Base-by-base conservation (phyloP, 1,284 basidiomycete species). In the Grifola frondosa region DNA sequence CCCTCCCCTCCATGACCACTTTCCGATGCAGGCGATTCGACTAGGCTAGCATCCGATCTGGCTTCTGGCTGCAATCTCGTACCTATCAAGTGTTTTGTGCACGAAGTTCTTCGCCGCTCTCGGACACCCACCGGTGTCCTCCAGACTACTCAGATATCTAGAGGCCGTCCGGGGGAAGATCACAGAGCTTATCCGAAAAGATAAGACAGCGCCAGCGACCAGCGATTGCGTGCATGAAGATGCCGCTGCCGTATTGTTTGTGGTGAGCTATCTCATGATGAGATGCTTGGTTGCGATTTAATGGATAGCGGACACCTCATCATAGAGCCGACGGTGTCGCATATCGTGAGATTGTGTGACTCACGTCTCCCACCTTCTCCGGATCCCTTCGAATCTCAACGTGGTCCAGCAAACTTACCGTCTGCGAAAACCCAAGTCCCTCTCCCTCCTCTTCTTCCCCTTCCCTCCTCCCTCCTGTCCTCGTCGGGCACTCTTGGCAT, bases 401-500 rank as follows among this genome's bases (percentile, higher is more conserved):
- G n/a, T n/a, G n/a, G n/a, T n/a, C n/a, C n/a, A n/a, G n/a, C n/a
- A n/a, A n/a, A n/a, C n/a, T n/a, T n/a, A n/a, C n/a, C n/a, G n/a
- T n/a, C n/a, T n/a, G n/a, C n/a, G n/a, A n/a, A n/a, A n/a, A n/a
- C n/a, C n/a, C n/a, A 40, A 4, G 51, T 48, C 0, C 53, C 65
- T 2, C 64, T 73, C 4, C 61, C 70, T 0, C 71, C 73, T 8
- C 67, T 72, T 1, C 67, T 74, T 3, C 63, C 68, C 11, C 70
- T 84, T 15, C 84, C 84, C 0, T 88, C 84, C 0, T 88, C 89
- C 0, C 74, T 93, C 91, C 24, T 95, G 92, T 60, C 89, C 91
- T 2, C 77, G 91, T n/a, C 78, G 91, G 29, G 81, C 91, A 2
- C 95, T 96, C 65, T 71, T 96, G 8, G 91, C 91, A 0, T 81